Percentiles rank a stretch among this genome's conserved stretches.
Evolutionary conservation across 78 protist genomes (phyloP).

Genomic region (Reticulomyxa filosa): DNA sequence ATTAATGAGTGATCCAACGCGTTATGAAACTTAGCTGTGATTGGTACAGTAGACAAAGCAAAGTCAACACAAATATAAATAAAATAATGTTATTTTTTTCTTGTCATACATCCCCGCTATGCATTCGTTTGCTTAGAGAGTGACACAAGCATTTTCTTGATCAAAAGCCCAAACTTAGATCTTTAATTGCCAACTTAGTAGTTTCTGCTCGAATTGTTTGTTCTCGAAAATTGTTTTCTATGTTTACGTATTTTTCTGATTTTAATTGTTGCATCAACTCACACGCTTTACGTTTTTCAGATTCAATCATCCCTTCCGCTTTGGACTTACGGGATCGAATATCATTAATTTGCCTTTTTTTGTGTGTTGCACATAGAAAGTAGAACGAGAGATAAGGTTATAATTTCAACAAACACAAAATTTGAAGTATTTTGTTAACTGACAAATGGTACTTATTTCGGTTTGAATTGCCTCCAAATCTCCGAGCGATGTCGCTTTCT

Average conservation of each 20-base stretch:
- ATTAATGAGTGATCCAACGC: constrained; percentile 49
- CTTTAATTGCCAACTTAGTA: constrained; percentile 1
- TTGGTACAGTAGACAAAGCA: background rate
- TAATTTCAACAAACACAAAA: too few species aligned
- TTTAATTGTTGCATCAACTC: background rate
- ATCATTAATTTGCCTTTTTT: too few species aligned
- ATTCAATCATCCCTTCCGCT: background rate
- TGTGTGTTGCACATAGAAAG: background rate
- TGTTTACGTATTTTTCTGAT: background rate
- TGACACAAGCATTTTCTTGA: background rate
- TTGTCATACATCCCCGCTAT: too few species aligned
- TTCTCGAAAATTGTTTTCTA: constrained; percentile 3
- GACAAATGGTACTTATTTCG: too few species aligned
- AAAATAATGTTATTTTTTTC: too few species aligned
- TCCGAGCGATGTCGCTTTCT: background rate
- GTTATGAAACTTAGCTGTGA: constrained; percentile 11
- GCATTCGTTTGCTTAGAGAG: too few species aligned
- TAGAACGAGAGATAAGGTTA: background rate
- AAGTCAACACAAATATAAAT: background rate
- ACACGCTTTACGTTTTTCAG: background rate
- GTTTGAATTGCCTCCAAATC: too few species aligned
- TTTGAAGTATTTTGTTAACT: too few species aligned
- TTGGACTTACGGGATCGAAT: too few species aligned
- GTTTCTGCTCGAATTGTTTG: constrained; percentile 1
- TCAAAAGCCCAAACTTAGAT: constrained; percentile 6